These are phyloP conservation scores for Aphanomyces astaci DNA, from an alignment of 352 stramenopile genomes.

Conservation along the genomic window DNA sequence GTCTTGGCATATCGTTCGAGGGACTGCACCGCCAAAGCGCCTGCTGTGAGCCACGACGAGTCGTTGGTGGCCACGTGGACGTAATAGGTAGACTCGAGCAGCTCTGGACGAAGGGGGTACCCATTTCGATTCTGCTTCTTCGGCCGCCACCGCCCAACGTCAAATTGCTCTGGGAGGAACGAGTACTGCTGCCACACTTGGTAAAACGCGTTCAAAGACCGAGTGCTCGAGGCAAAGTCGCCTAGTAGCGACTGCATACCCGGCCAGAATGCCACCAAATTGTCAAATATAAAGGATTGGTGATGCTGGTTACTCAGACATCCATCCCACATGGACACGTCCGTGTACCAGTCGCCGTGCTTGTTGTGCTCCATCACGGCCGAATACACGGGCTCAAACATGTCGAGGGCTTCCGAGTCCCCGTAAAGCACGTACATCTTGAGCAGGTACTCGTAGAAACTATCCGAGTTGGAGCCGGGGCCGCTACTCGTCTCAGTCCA, in stretches of 20 bases:
- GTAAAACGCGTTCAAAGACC: constrained; percentile 93
- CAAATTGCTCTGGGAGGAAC: constrained; percentile 95
- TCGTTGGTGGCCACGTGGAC: constrained; percentile 87
- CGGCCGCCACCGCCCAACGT: constrained; percentile 76
- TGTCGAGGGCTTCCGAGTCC: constrained; percentile 87
- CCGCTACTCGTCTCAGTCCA: constrained; percentile 76
- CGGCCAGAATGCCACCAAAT: constrained; percentile 94
- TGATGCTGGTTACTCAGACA: constrained; percentile 34
- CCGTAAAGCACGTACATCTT: constrained; percentile 96
- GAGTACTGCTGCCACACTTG: constrained; percentile 91
- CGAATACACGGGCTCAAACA: constrained; percentile 77
- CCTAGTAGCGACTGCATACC: constrained; percentile 93
- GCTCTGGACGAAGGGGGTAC: constrained; percentile 95
- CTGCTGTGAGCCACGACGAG: constrained; percentile 70
- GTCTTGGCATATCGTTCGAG: constrained; percentile 88
- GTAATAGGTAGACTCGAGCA: constrained; percentile 96
- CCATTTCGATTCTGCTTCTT: constrained; percentile 44
- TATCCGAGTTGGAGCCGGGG: constrained; percentile 93
- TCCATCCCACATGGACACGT: constrained; percentile 79
- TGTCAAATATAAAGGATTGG: constrained; percentile 57
- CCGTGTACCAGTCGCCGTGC: constrained; percentile 77
- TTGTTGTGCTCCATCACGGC: constrained; percentile 59
- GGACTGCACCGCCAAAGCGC: constrained; percentile 70
- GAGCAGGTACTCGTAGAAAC: constrained; percentile 97
- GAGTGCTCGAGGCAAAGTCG: constrained; percentile 70